Percentiles rank a stretch among this genome's conserved stretches.
These are phyloP conservation scores for Aspergillus sparsus DNA, from an alignment of 495 filamentous ascomycete genomes.

Conservation along the genomic window DNA sequence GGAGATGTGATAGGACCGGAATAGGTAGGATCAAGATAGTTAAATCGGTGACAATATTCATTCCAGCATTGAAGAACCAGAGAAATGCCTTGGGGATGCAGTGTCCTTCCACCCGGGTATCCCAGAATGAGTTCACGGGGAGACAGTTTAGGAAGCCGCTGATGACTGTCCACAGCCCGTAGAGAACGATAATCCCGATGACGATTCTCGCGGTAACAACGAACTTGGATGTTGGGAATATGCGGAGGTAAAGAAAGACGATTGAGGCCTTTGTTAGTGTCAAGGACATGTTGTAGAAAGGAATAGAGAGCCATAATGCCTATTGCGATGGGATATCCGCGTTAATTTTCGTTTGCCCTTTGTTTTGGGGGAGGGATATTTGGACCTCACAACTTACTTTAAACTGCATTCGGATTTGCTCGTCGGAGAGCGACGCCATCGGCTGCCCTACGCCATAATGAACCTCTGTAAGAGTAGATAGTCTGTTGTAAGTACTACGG, in stretches of 20 bases:
- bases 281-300: constrained; percentile 9
- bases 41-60: constrained; percentile 5
- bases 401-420: neutral
- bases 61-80: constrained; percentile 3
- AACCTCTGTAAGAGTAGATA: constrained; percentile 2
- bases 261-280: constrained; percentile 2
- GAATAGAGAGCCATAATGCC: constrained; percentile 8
- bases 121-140: constrained; percentile 6
- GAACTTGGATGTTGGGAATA: constrained; percentile 3
- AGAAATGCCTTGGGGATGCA: constrained; percentile 2
- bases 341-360: too few species aligned
- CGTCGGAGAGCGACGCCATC: neutral
- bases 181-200: neutral
- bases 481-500: too few species aligned
- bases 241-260: neutral
- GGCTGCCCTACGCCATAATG: constrained; percentile 10
- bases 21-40: neutral
- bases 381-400: neutral
- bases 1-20: constrained; percentile 1
- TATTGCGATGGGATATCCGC: neutral
- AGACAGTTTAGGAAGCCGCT: constrained; percentile 9
- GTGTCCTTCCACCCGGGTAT: neutral
- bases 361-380: neutral
- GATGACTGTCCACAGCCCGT: constrained; percentile 7
- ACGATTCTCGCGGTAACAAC: neutral